A percentile compares a stretch with the other conserved stretches of the same genome.
Conservation (phyloP, 2,329 filamentous ascomycete species). For the Pestalotiopsis sp. region DNA sequence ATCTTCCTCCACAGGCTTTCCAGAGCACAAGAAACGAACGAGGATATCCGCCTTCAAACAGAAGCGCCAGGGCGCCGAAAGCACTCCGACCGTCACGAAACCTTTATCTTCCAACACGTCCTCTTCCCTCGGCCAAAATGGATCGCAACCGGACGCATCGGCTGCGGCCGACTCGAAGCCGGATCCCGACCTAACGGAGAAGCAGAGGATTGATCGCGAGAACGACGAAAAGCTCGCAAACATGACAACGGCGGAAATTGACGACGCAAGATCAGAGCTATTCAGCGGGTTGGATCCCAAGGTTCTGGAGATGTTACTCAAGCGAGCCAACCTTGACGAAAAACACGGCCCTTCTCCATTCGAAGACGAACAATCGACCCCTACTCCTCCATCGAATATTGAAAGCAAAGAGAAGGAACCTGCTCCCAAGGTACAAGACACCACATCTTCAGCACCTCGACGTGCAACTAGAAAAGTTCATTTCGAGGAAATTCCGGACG, state of each 20-base stretch:
- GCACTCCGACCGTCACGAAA: conserved; percentile 25
- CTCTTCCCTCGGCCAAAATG: conserved; percentile 17
- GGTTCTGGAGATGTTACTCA: conserved; percentile 75
- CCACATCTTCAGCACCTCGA: not conserved
- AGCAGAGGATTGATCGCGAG: conserved; percentile 76
- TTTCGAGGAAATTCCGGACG: conserved; percentile 8
- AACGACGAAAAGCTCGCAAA: conserved; percentile 72
- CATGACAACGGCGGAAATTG: conserved; percentile 84
- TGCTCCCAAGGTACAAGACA: conserved; percentile 6
- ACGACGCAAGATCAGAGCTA: conserved; percentile 78
- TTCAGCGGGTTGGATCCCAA: conserved; percentile 74
- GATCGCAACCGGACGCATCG: conserved; percentile 13
- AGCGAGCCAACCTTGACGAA: conserved; percentile 75
- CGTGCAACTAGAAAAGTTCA: conserved; percentile 8
- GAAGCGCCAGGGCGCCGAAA: conserved; percentile 45
- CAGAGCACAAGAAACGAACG: conserved; percentile 79
- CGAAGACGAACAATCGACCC: conserved; percentile 28
- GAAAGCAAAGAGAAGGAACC: conserved; percentile 22
- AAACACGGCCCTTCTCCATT: conserved; percentile 44
- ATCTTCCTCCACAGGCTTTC: conserved; percentile 71
- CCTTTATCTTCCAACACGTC: conserved; percentile 22
- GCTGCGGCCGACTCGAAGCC: conserved; percentile 7
- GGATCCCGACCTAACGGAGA: conserved; percentile 57
- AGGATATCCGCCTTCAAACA: conserved; percentile 80
- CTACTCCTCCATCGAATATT: conserved; percentile 19